A percentile compares a stretch with the other conserved stretches of the same genome.
Conservation (phyloP, 73 alveolate species). For the Vitrella brassicaformis region DNA sequence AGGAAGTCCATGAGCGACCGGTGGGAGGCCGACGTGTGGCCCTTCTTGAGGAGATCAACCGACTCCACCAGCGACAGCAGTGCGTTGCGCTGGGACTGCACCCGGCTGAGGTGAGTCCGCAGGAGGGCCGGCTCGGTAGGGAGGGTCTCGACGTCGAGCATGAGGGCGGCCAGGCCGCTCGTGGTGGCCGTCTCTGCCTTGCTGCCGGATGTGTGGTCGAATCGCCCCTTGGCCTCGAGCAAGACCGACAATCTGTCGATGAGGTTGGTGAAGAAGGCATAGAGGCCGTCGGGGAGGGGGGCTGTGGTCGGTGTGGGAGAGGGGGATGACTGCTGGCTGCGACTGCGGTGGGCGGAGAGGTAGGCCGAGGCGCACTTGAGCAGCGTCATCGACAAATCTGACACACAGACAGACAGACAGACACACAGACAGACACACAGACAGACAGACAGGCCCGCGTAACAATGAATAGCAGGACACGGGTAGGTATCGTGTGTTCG, state of each 20-base stretch:
- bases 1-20: constrained; percentile 23
- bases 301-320: too few relatives aligned
- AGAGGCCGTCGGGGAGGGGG: too few relatives aligned
- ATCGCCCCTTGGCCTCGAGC: not conserved
- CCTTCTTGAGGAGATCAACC: constrained; percentile 31
- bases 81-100: constrained; percentile 33
- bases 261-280: too few relatives aligned
- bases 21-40: not conserved
- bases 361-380: too few relatives aligned
- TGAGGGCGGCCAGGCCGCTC: constrained; percentile 16
- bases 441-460: too few relatives aligned
- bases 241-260: not conserved
- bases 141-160: constrained; percentile 26
- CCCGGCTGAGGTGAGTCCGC: constrained; percentile 23
- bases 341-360: too few relatives aligned
- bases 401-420: too few relatives aligned
- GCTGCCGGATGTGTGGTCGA: not conserved
- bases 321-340: too few relatives aligned
- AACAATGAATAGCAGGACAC: too few relatives aligned
- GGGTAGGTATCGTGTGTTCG: too few relatives aligned
- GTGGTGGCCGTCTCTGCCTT: not conserved
- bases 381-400: too few relatives aligned
- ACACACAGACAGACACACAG: too few relatives aligned
- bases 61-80: constrained; percentile 27
- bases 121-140: constrained; percentile 35